Conservation (phyloP, 2,329 filamentous ascomycete species). For the Ambrosiella cleistominuta region DNA sequence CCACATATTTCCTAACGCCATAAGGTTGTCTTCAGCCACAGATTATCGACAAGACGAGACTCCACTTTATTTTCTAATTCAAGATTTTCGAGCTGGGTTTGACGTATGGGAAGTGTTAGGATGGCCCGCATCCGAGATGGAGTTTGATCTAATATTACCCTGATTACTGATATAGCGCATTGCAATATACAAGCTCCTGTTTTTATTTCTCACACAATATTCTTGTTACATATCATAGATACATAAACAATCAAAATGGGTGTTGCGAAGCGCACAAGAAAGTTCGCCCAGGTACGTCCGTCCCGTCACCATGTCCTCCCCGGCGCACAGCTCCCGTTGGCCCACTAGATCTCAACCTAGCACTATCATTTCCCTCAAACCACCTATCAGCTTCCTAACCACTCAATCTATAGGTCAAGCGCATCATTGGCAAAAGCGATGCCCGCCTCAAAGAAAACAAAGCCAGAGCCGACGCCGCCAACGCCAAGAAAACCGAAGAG, state of each 20-base stretch:
- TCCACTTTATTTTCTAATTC: constrained; percentile 12
- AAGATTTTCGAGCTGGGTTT: constrained; percentile 9
- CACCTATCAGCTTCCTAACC: background rate
- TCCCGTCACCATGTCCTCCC: constrained; percentile 9
- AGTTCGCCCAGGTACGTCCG: constrained; percentile 52
- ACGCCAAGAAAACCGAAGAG: constrained; percentile 39
- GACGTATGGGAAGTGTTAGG: background rate
- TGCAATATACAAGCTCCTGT: too few species aligned
- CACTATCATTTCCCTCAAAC: constrained; percentile 13
- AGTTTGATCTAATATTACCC: too few species aligned
- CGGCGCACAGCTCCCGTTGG: constrained; percentile 2
- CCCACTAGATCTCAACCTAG: background rate
- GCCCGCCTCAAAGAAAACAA: constrained; percentile 68
- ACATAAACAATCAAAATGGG: constrained; percentile 42
- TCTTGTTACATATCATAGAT: background rate
- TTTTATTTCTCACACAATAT: too few species aligned
- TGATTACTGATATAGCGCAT: too few species aligned
- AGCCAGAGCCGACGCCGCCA: constrained; percentile 40
- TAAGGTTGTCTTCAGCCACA: background rate
- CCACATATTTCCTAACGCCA: background rate
- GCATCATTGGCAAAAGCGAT: constrained; percentile 68
- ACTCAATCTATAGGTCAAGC: constrained; percentile 42
- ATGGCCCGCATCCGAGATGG: too few species aligned
- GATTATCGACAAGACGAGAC: constrained; percentile 12
- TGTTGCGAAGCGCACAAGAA: constrained; percentile 75